These are phyloP conservation scores for Rubroboletus satanas DNA, from an alignment of 768 basidiomycete species.

Conservation along the genomic window DNA sequence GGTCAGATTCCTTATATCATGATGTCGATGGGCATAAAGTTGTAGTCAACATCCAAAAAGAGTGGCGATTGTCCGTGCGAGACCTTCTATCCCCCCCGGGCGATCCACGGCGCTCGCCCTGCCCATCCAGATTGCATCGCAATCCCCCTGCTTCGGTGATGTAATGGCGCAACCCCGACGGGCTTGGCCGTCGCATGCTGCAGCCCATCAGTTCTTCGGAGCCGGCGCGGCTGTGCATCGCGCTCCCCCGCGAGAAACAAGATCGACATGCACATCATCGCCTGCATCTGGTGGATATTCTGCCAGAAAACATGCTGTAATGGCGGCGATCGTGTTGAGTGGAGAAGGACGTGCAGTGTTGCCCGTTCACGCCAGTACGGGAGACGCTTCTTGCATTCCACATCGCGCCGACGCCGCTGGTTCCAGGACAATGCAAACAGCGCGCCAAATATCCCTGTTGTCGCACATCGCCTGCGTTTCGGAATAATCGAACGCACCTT, in stretches of 20 bases:
- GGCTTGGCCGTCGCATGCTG: constrained; percentile 38
- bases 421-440: constrained; percentile 53
- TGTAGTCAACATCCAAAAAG: not conserved
- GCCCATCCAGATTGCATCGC: not conserved
- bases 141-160: constrained; percentile 26
- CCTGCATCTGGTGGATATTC: constrained; percentile 75
- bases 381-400: constrained; percentile 76
- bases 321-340: not conserved
- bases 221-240: constrained; percentile 43
- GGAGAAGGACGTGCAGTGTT: not conserved
- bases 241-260: constrained; percentile 36
- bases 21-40: not conserved
- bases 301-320: constrained; percentile 72
- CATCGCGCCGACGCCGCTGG: constrained; percentile 68
- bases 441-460: constrained; percentile 69
- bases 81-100: not conserved
- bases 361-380: constrained; percentile 92
- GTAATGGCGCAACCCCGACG: constrained; percentile 55
- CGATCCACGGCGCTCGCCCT: not conserved
- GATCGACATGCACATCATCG: constrained; percentile 65
- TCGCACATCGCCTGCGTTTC: not conserved
- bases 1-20: not conserved
- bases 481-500: constrained; percentile 44
- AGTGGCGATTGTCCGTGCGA: not conserved
- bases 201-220: constrained; percentile 46